Evolutionary conservation across 352 stramenopile species (phyloP).

Genomic region (Phytophthora agathidicida): DNA sequence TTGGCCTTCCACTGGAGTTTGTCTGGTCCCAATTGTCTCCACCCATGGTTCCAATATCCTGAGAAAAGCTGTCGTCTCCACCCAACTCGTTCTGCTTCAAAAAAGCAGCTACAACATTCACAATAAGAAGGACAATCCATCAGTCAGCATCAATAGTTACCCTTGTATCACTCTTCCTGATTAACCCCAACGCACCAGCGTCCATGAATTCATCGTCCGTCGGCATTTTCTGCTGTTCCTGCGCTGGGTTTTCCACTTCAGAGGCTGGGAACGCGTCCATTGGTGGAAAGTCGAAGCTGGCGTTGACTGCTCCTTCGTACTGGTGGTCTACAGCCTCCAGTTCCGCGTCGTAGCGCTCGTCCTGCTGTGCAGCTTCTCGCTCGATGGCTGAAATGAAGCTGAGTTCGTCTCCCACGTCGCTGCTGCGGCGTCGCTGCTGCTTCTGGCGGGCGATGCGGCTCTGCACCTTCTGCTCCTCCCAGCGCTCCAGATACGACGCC

Average conservation of each 20-base stretch:
- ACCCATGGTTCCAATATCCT: conserved; percentile 31
- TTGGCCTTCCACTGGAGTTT: conserved; percentile 47
- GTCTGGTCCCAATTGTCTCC: conserved; percentile 35
- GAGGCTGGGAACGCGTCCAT: conserved; percentile 38
- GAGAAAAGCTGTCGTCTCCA: conserved; percentile 51
- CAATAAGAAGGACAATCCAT: background rate
- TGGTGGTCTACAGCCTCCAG: background rate
- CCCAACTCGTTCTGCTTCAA: conserved; percentile 52
- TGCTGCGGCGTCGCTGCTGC: conserved; percentile 17
- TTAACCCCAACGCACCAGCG: conserved; percentile 47
- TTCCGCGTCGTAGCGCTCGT: conserved; percentile 1
- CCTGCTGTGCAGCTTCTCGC: conserved; percentile 15
- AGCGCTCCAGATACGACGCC: conserved; percentile 54
- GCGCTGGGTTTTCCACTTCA: background rate
- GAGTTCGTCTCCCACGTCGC: conserved; percentile 32
- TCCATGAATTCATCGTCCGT: conserved; percentile 74
- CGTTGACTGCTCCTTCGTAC: background rate
- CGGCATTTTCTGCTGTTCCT: conserved; percentile 25
- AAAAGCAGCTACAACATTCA: conserved; percentile 40
- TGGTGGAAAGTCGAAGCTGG: conserved; percentile 46
- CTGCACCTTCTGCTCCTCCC: conserved; percentile 58
- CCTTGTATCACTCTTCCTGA: too few species aligned
- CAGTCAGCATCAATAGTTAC: conserved; percentile 3
- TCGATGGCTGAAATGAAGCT: conserved; percentile 41
- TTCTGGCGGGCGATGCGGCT: conserved; percentile 30